Conservation (phyloP, 176 grass and related monocot genomes). For the Triticum timopheevii region DNA sequence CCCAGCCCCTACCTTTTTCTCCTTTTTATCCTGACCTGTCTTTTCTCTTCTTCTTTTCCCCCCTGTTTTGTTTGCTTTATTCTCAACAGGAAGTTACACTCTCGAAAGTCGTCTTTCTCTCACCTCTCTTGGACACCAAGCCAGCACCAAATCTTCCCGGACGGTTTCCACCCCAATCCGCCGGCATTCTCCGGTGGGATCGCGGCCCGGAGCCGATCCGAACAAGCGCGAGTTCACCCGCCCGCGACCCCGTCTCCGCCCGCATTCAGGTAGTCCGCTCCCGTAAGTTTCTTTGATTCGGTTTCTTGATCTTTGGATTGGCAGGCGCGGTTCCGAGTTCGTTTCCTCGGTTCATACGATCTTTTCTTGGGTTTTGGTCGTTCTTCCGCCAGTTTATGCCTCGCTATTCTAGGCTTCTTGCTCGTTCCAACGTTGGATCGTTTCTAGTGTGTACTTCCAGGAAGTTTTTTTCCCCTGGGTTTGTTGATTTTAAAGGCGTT, state of each 20-base stretch:
- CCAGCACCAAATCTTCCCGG: constrained; percentile 5
- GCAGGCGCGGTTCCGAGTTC: not conserved
- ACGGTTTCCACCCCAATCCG: not conserved
- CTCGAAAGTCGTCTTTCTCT: constrained; percentile 29
- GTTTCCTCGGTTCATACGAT: not conserved
- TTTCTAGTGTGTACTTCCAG: not conserved
- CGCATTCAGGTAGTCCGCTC: constrained; percentile 26
- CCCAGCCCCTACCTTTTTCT: not conserved
- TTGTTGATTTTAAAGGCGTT: not conserved
- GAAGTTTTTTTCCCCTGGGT: not conserved
- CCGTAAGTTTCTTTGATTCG: constrained; percentile 33
- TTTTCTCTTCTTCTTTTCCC: not conserved
- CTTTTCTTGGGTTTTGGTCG: not conserved
- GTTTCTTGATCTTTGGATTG: constrained; percentile 24
- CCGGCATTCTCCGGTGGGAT: not conserved
- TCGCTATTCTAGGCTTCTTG: not conserved
- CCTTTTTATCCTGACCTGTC: too few relatives aligned
- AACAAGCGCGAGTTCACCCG: constrained; percentile 16
- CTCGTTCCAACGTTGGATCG: not conserved
- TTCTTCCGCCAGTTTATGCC: not conserved
- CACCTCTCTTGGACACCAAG: constrained; percentile 17
- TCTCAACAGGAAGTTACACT: constrained; percentile 42
- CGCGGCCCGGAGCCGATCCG: not conserved
- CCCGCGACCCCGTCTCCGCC: not conserved
- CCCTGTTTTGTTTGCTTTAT: constrained; percentile 28